Evolutionary conservation across 1,284 basidiomycete species (phyloP).

Genomic region (Melampsora abietis-canadensis): DNA sequence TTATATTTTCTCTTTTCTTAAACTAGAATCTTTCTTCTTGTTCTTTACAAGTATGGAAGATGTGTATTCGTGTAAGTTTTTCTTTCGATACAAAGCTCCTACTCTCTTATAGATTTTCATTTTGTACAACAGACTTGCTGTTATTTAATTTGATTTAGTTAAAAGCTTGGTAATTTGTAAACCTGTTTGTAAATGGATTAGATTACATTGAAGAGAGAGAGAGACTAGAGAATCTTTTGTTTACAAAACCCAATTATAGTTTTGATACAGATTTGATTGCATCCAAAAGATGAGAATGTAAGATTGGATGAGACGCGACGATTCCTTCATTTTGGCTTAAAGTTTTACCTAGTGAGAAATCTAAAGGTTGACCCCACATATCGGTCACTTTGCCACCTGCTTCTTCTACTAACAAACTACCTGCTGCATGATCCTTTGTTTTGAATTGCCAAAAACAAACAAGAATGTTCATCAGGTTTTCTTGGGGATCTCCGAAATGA

Average conservation of each 20-base stretch:
- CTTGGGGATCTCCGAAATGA: not conserved
- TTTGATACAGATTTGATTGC: constrained; percentile 69
- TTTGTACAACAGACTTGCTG: too few species aligned
- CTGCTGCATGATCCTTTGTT: constrained; percentile 86
- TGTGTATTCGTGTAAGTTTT: too few species aligned
- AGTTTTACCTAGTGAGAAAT: constrained; percentile 83
- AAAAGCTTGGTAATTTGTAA: too few species aligned
- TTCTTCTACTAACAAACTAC: constrained; percentile 78
- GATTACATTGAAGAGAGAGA: not conserved
- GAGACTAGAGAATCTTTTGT: not conserved
- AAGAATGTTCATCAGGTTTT: constrained; percentile 21
- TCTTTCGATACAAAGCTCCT: too few species aligned
- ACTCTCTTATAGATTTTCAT: not conserved
- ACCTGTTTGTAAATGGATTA: not conserved
- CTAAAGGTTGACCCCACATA: constrained; percentile 70
- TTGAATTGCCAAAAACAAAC: constrained; percentile 11
- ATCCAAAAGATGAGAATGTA: constrained; percentile 67
- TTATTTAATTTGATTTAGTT: too few species aligned
- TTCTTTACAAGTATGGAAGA: not conserved
- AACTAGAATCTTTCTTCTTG: not conserved
- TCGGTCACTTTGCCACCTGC: constrained; percentile 83
- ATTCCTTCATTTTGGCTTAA: constrained; percentile 81
- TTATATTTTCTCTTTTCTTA: not conserved
- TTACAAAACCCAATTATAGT: not conserved
- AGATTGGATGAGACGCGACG: constrained; percentile 67